Conservation (phyloP, 371 early-diverging fungal genomes). For the Umbelopsis sp. region DNA sequence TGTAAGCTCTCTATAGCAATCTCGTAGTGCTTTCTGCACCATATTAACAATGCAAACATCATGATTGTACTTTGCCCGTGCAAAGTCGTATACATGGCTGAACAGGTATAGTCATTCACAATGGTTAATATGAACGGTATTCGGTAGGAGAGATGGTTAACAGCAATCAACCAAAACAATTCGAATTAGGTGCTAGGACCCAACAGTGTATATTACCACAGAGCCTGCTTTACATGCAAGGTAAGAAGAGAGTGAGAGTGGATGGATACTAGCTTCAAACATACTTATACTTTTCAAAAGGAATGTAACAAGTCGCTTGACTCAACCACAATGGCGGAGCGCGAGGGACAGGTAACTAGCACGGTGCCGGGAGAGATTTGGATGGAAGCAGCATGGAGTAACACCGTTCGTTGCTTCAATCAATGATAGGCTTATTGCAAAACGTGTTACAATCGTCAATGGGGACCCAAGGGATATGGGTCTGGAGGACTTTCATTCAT, state of each 20-base stretch:
- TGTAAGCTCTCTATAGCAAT: slow-evolving; percentile 25
- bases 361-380: no score
- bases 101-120: slow-evolving; percentile 36
- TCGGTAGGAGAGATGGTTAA: no score
- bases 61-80: background rate
- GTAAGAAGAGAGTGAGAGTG: slow-evolving; percentile 21
- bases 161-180: background rate
- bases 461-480: slow-evolving; percentile 59
- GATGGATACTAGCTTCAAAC: no score
- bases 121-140: no score
- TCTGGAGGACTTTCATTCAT: slow-evolving; percentile 55
- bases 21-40: no score
- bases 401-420: no score
- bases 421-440: slow-evolving; percentile 48
- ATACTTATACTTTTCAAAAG: slow-evolving; percentile 20
- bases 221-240: slow-evolving; percentile 45
- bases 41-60: background rate
- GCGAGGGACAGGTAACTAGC: slow-evolving; percentile 41
- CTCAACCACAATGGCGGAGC: slow-evolving; percentile 47
- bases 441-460: slow-evolving; percentile 49
- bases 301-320: slow-evolving; percentile 57
- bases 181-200: slow-evolving; percentile 44
- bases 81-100: slow-evolving; percentile 55
- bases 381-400: no score
- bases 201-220: slow-evolving; percentile 45